Evolutionary conservation across 108 stramenopile genomes (phyloP), one percentile per base, ranked within the genome.

Genomic region (Skeletonema potamos): DNA sequence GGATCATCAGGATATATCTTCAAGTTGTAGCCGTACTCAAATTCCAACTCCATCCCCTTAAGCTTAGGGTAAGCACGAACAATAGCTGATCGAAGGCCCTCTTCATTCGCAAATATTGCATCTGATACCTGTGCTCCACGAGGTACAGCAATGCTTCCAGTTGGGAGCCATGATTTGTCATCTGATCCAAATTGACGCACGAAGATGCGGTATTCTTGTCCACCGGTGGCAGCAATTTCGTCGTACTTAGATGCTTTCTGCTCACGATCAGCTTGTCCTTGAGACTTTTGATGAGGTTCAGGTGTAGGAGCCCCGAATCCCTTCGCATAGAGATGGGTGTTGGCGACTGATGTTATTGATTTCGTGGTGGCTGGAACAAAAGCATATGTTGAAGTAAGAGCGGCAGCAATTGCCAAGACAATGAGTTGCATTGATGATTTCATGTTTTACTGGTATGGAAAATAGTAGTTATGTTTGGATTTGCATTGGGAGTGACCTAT

Each of bases 1-100:
- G 89, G 89, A 85, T 95, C 94, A 75, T 95, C 94, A 13, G 89
- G 91, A 68, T 89, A 95, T 30, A 95, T 81, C 66, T 92, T 95
- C 41, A 95, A 66, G 54, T 95, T 95, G 77, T 77, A 95, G 15
- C 94, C 94, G 67, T 89, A 95, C 73, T 95, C 94, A 61, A 95
- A 89, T 78, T 92, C 89, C 29, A 37, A 70, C 54, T 92, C 91
- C 46, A 64, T 82, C 27, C 91, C 94, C 55, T 77, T 71, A 51
- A 95, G 68, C 51, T 83, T 84, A 4, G 89, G 86, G 65, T 87
- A 95, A 2, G 85, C 83, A 37, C 94, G 54, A 0, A 85, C 84
- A 68, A 92, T 95, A 7, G 85, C 76, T 10, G 55, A 55, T 54
- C 87, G 84, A 20, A 95, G 62, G 11, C 75, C 79, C 11, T 86